A percentile compares a stretch with the other conserved stretches of the same genome.
phyloP scores from a whole-genome alignment of 805 yeast species.

The Lipomyces starkeyi region DNA sequence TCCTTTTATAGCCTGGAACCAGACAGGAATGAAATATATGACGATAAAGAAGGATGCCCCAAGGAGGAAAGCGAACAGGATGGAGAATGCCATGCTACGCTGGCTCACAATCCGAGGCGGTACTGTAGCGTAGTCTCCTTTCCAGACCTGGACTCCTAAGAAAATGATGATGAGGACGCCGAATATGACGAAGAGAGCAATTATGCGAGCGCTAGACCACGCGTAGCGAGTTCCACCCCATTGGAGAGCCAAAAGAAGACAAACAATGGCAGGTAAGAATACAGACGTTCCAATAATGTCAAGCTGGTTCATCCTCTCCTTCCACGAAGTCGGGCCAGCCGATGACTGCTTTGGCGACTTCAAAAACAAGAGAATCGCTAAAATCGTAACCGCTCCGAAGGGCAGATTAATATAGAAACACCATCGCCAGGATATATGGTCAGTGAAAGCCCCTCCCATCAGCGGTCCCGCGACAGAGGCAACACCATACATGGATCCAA shows the following conservation, averaged over 20 bases:
- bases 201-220: conserved; percentile 16
- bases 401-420: conserved; percentile 57
- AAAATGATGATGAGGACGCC: conserved; percentile 52
- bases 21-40: conserved; percentile 56
- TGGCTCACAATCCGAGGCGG: conserved; percentile 54
- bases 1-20: conserved; percentile 55
- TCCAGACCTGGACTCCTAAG: conserved; percentile 56
- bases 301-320: conserved; percentile 52
- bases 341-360: conserved; percentile 35
- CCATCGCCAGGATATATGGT: conserved; percentile 56
- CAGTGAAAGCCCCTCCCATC: conserved; percentile 57
- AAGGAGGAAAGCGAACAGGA: conserved; percentile 52
- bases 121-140: conserved; percentile 58
- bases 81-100: conserved; percentile 47
- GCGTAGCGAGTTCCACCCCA: conserved; percentile 24
- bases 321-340: conserved; percentile 50
- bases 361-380: conserved; percentile 37
- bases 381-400: conserved; percentile 44
- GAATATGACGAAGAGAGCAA: conserved; percentile 46
- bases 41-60: conserved; percentile 57
- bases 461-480: conserved; percentile 62
- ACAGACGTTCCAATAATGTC: conserved; percentile 60
- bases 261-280: conserved; percentile 54
- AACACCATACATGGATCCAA: conserved; percentile 44
- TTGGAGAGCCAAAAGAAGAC: conserved; percentile 47